Conservation (phyloP, 2,329 filamentous ascomycete genomes). For the Clarireedia sp. region DNA sequence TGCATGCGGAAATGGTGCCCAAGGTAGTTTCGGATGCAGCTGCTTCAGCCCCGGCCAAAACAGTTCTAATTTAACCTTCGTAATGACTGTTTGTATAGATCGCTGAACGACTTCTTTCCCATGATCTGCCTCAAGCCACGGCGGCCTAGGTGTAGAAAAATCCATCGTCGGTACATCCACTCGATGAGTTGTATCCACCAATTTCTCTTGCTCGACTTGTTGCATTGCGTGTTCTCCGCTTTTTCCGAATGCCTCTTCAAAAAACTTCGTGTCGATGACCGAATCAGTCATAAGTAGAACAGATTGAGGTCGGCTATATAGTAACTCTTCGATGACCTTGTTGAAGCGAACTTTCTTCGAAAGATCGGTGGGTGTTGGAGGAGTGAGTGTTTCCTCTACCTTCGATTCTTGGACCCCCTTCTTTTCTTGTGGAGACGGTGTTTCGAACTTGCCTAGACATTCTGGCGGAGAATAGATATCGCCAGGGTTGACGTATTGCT, state of each 20-base stretch:
- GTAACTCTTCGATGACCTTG: slow-evolving; percentile 21
- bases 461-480: slow-evolving; percentile 44
- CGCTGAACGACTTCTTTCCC: slow-evolving; percentile 19
- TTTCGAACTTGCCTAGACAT: slow-evolving; percentile 7
- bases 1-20: slow-evolving; percentile 36
- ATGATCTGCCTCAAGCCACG: slow-evolving; percentile 36
- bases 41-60: slow-evolving; percentile 34
- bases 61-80: slow-evolving; percentile 23
- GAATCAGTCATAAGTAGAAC: not conserved
- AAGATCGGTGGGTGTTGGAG: slow-evolving; percentile 12
- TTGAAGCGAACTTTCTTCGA: slow-evolving; percentile 24
- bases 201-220: slow-evolving; percentile 26
- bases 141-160: slow-evolving; percentile 34
- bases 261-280: slow-evolving; percentile 14
- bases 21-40: slow-evolving; percentile 35
- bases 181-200: slow-evolving; percentile 35
- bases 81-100: slow-evolving; percentile 25
- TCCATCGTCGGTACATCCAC: slow-evolving; percentile 42
- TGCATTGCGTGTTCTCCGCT: slow-evolving; percentile 16
- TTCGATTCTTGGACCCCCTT: slow-evolving; percentile 19
- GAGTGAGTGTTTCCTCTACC: slow-evolving; percentile 27
- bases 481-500: slow-evolving; percentile 54
- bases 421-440: slow-evolving; percentile 7
- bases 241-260: slow-evolving; percentile 23
- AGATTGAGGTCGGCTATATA: slow-evolving; percentile 9